These are phyloP conservation scores for Azolla pinnata DNA, from an alignment of 75 land plant species.

Conservation along the genomic window DNA sequence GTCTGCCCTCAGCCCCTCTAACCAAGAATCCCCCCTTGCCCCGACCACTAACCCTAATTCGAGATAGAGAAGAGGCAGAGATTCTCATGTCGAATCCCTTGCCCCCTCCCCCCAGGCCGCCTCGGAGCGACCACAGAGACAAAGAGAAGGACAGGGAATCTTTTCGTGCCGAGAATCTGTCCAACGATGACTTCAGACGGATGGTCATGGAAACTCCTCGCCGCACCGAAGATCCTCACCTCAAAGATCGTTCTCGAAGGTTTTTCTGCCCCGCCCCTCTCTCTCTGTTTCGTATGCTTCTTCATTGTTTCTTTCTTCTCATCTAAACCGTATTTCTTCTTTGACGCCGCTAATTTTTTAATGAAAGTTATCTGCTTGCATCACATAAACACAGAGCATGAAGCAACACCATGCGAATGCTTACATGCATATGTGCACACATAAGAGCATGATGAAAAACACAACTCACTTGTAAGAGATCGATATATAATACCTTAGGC, in stretches of 20 bases:
- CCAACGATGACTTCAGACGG: slow-evolving; percentile 47
- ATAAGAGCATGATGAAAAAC: neutral
- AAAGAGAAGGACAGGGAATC: slow-evolving; percentile 11
- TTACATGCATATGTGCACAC: neutral
- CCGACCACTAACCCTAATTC: no score
- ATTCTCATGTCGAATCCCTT: slow-evolving; percentile 42
- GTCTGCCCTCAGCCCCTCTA: no score
- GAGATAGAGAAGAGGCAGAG: no score
- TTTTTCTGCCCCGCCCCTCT: neutral
- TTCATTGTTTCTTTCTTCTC: neutral
- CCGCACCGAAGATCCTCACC: slow-evolving; percentile 30
- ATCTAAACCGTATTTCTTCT: neutral
- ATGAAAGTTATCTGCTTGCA: no score
- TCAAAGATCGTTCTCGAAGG: slow-evolving; percentile 34
- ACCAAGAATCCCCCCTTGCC: no score
- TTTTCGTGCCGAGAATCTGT: slow-evolving; percentile 25
- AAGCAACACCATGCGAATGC: neutral
- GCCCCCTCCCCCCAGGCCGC: slow-evolving; percentile 43
- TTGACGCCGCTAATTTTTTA: no score
- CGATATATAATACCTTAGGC: no score
- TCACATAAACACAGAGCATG: no score
- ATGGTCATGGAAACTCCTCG: slow-evolving; percentile 56
- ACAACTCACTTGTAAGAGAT: no score
- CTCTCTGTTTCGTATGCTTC: neutral
- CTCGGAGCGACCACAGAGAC: slow-evolving; percentile 8